Conservation (phyloP, 768 basidiomycete genomes). For the Saitozyma sp. region DNA sequence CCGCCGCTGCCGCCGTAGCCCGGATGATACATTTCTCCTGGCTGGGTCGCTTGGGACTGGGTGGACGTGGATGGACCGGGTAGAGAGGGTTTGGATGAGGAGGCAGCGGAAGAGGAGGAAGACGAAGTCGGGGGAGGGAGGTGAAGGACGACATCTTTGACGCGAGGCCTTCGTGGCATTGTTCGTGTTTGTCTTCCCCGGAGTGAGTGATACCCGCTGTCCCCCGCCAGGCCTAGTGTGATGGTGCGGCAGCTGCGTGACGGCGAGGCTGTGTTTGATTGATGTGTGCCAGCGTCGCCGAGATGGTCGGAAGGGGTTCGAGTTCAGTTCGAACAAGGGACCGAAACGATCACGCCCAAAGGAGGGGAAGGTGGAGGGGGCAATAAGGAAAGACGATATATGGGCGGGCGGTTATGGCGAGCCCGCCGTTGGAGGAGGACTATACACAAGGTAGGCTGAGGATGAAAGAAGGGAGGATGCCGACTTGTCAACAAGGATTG, state of each 20-base stretch:
- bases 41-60: not conserved
- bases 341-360: too few relatives aligned
- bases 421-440: too few relatives aligned
- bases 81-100: constrained; percentile 2
- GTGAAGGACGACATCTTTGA: constrained; percentile 16
- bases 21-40: not conserved
- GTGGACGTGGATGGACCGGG: not conserved
- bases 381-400: too few relatives aligned
- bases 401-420: too few relatives aligned
- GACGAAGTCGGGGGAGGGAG: constrained; percentile 7
- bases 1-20: not conserved
- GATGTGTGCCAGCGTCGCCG: not conserved
- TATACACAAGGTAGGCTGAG: too few relatives aligned
- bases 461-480: too few relatives aligned
- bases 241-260: not conserved
- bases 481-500: too few relatives aligned
- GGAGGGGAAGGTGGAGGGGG: too few relatives aligned
- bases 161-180: constrained; percentile 8
- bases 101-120: constrained; percentile 5
- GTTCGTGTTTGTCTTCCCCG: not conserved
- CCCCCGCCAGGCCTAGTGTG: not conserved
- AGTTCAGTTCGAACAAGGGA: not conserved
- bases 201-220: not conserved
- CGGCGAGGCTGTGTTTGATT: not conserved
- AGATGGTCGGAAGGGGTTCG: not conserved